A percentile compares a stretch with the other conserved stretches of the same genome.
Conservation (phyloP, 805 yeast genomes). For the Zygosaccharomyces gambellarensis region DNA sequence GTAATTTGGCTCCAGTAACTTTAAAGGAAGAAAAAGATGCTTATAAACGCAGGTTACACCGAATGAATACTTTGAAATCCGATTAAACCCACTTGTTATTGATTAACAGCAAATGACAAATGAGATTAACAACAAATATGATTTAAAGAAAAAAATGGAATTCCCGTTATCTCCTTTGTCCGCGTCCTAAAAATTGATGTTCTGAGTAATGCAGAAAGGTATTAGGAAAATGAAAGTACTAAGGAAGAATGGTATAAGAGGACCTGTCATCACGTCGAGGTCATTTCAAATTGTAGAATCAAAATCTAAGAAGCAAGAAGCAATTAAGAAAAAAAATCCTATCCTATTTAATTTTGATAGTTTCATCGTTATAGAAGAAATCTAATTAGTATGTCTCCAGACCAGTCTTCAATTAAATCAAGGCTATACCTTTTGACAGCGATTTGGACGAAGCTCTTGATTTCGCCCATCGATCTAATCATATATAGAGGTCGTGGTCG, state of each 20-base stretch:
- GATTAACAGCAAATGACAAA: no score
- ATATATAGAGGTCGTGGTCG: conserved; percentile 16
- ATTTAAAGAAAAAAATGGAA: no score
- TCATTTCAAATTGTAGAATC: no score
- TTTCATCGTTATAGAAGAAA: background rate
- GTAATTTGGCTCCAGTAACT: conserved; percentile 44
- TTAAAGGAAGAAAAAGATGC: conserved; percentile 43
- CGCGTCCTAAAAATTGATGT: no score
- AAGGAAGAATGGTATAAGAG: no score
- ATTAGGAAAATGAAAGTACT: no score
- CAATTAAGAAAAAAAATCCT: no score
- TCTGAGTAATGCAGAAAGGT: no score
- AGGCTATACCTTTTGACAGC: background rate
- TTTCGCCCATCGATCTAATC: conserved; percentile 7
- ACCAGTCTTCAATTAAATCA: background rate
- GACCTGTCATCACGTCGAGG: no score
- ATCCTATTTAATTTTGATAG: background rate
- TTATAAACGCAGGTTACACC: conserved; percentile 27
- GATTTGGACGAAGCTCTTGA: conserved; percentile 3
- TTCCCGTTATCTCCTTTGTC: no score
- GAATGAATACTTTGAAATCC: background rate
- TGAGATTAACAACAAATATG: no score
- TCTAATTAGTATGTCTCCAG: background rate
- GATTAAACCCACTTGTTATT: background rate
- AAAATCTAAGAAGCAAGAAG: no score